Evolutionary conservation across 2,329 filamentous ascomycete genomes (phyloP), one percentile per base, ranked within the genome.

Genomic region (Fusarium armeniacum): DNA sequence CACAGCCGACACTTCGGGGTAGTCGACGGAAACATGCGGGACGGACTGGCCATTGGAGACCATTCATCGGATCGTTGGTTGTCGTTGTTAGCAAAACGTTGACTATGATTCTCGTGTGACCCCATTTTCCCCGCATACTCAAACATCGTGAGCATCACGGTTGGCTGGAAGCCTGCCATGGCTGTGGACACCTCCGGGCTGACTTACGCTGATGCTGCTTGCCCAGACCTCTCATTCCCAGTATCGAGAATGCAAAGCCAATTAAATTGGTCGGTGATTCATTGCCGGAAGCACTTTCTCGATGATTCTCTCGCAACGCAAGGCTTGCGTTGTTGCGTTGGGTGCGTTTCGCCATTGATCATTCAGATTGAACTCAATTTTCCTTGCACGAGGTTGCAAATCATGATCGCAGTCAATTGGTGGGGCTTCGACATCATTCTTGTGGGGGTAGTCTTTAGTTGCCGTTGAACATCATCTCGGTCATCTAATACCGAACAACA

Each of bases 1-100:
- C 66, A 63, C 73, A 76, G 74, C 74, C 76, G 76, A 77, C 55
- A 41, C 55, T 54, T 75, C 60, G 66, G 71, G 54, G 58, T 57
- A 44, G 40, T 59, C 40, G 30, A 74, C 76, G 76, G 76, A 73
- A 78, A 78, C 74, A 77, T 77, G 74, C 76, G 76, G 76, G 73
- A 77, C 65, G 63, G 59, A 30, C 56, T 62, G 46, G 55, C 58
- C 58, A 52, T 72, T 60, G 51, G 45, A 68, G 58, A 57, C 55
- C 66, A 65, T 75, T 61, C 54, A 65, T 65, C 70, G 68, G 58
- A 64, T 50, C 64, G 49, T 67, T 54, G 60, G 56, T 63, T 49
- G 46, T 59, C 44, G 55, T 43, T 56, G 49, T 52, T 71, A 65
- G 58, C 59, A 69, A 70, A 59, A 61, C 44, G 61, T 59, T 72